Evolutionary conservation across 305 asterid genomes (phyloP).

Genomic region (Ilex paraguariensis): DNA sequence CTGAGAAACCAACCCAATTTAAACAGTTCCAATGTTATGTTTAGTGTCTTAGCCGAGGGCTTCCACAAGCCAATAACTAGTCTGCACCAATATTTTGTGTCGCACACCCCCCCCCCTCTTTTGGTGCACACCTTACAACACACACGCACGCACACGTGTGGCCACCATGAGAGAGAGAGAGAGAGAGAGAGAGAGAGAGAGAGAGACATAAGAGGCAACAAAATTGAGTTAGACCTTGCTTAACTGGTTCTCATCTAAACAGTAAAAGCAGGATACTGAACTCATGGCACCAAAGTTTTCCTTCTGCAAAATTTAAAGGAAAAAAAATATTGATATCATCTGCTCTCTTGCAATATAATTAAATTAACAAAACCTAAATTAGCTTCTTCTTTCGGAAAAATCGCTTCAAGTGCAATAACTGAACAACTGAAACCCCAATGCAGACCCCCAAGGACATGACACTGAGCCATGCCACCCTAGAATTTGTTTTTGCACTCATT

Average conservation of each 20-base stretch:
- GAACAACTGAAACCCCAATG: slow-evolving; percentile 52
- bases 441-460: slow-evolving; percentile 76
- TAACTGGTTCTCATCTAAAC: not conserved
- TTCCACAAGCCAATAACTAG: no score
- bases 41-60: no score
- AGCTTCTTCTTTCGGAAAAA: slow-evolving; percentile 90
- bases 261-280: not conserved
- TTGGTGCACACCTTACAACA: no score
- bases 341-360: slow-evolving; percentile 20
- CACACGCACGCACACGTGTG: no score
- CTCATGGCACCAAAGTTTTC: slow-evolving; percentile 7
- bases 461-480: slow-evolving; percentile 88
- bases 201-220: no score
- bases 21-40: no score
- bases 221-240: no score
- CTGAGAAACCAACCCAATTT: no score
- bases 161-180: no score
- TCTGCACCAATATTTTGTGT: no score
- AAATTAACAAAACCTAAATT: slow-evolving; percentile 35
- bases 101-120: no score
- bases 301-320: slow-evolving; percentile 10
- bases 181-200: no score
- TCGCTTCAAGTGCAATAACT: slow-evolving; percentile 53
- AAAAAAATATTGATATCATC: slow-evolving; percentile 2
- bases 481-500: slow-evolving; percentile 69